Conservation (phyloP, 1,139 yeast genomes). For the Hansenula lynferdii region DNA sequence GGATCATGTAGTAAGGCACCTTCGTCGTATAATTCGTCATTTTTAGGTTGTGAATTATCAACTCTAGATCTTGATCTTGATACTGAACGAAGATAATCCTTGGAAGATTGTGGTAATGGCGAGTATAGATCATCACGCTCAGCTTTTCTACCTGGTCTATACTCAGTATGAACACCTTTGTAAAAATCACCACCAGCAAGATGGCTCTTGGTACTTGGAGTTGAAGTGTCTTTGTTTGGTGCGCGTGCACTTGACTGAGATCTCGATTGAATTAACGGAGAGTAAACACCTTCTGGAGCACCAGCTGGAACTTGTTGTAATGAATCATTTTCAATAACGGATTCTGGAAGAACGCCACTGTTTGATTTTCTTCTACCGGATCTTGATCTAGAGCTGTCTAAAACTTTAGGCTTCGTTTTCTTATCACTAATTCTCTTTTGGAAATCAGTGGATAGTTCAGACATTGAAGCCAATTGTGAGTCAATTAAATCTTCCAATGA, state of each 20-base stretch:
- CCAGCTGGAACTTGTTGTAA: conserved; percentile 33
- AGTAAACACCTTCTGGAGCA: conserved; percentile 35
- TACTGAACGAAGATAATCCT: conserved; percentile 48
- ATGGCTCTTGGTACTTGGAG: conserved; percentile 40
- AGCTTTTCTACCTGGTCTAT: conserved; percentile 12
- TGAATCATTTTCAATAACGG: conserved; percentile 29
- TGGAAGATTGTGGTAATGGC: conserved; percentile 8
- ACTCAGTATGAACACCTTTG: conserved; percentile 34
- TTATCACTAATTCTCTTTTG: conserved; percentile 14
- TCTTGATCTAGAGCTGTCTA: conserved; percentile 13
- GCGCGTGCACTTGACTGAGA: conserved; percentile 31
- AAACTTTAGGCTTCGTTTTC: conserved; percentile 3
- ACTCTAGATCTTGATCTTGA: conserved; percentile 58
- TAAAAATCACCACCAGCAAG: conserved; percentile 66
- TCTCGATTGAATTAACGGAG: conserved; percentile 37
- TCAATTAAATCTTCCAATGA: conserved; percentile 23
- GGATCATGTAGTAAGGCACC: conserved; percentile 33
- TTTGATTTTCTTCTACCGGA: conserved; percentile 7
- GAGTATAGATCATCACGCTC: conserved; percentile 10
- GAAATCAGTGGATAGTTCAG: conserved; percentile 16
- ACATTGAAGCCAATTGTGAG: conserved; percentile 23
- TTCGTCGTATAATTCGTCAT: conserved; percentile 27
- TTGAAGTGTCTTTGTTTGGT: conserved; percentile 24
- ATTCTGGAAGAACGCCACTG: conserved; percentile 27
- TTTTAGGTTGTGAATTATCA: conserved; percentile 23